Evolutionary conservation across 2,329 filamentous ascomycete genomes (phyloP).

Genomic region (Epichloe festucae): DNA sequence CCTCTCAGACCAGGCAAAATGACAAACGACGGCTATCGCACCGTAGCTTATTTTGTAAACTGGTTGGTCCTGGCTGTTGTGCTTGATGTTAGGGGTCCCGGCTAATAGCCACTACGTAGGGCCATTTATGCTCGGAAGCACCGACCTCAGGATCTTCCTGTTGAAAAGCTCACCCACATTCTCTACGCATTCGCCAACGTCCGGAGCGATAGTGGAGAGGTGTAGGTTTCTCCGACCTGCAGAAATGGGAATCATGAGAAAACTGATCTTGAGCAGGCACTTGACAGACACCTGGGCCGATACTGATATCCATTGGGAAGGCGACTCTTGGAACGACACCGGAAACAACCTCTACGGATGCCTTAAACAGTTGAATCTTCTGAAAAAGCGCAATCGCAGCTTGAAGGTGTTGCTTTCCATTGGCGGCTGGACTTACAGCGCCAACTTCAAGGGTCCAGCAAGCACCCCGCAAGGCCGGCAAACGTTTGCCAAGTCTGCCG

Average conservation of each 20-base stretch:
- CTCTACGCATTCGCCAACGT: constrained; percentile 89
- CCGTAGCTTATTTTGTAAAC: constrained; percentile 64
- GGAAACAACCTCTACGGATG: constrained; percentile 81
- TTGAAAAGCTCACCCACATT: constrained; percentile 72
- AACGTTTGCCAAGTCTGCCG: constrained; percentile 60
- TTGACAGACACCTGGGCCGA: constrained; percentile 53
- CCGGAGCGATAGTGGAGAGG: constrained; percentile 64
- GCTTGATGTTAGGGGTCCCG: background rate
- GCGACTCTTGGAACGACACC: constrained; percentile 55
- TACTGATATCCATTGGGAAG: constrained; percentile 60
- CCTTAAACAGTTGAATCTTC: constrained; percentile 74
- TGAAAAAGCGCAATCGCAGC: constrained; percentile 70
- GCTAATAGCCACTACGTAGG: constrained; percentile 22
- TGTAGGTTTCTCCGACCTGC: constrained; percentile 31
- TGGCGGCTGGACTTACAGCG: constrained; percentile 84
- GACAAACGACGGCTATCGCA: constrained; percentile 37
- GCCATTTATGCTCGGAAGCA: constrained; percentile 80
- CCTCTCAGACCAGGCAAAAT: background rate
- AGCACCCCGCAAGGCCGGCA: constrained; percentile 56
- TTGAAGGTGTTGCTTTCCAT: constrained; percentile 79
- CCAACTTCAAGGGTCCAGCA: constrained; percentile 66
- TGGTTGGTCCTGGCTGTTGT: constrained; percentile 29
- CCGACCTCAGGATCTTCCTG: constrained; percentile 71
- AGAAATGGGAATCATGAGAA: background rate
- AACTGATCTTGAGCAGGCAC: constrained; percentile 18